phyloP scores from a whole-genome alignment of 495 filamentous ascomycete genomes.

The Friedmanniomyces endolithicus region DNA sequence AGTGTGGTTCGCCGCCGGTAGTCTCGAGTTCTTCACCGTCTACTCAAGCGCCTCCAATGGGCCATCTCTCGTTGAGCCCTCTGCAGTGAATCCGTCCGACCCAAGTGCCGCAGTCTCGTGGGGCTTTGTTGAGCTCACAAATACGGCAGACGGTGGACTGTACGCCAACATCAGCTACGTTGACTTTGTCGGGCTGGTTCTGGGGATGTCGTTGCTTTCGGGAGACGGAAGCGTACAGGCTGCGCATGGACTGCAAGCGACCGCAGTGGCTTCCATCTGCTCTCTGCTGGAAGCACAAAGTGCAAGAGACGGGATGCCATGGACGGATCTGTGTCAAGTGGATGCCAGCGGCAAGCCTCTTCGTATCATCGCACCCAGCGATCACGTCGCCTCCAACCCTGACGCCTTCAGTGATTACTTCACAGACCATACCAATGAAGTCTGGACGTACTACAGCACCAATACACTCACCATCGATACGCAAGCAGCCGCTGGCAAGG shows the following conservation, averaged over 20 bases:
- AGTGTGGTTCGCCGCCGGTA: constrained; percentile 34
- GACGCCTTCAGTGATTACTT: constrained; percentile 29
- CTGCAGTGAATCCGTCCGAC: constrained; percentile 33
- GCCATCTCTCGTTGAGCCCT: constrained; percentile 32
- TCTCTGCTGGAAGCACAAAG: constrained; percentile 27
- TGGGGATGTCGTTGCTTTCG: constrained; percentile 31
- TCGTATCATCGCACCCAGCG: constrained; percentile 32
- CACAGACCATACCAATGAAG: constrained; percentile 31
- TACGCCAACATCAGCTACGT: constrained; percentile 39
- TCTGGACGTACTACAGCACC: constrained; percentile 31
- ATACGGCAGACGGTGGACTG: constrained; percentile 28
- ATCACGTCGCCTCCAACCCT: constrained; percentile 25
- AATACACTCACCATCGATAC: constrained; percentile 33
- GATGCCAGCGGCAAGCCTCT: constrained; percentile 26
- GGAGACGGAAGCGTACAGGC: constrained; percentile 25
- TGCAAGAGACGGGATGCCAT: constrained; percentile 28
- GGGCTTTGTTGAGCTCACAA: constrained; percentile 38
- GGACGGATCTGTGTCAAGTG: constrained; percentile 31
- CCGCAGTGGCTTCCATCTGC: constrained; percentile 31
- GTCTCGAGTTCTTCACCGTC: constrained; percentile 34
- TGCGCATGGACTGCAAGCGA: constrained; percentile 27
- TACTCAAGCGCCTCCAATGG: constrained; percentile 17
- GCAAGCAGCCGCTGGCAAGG: constrained; percentile 28
- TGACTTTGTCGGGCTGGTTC: constrained; percentile 36
- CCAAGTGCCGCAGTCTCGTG: constrained; percentile 34